A percentile compares a stretch with the other conserved stretches of the same genome.
phyloP scores from a whole-genome alignment of 2,329 filamentous ascomycete species.

The Colletotrichum tanaceti region DNA sequence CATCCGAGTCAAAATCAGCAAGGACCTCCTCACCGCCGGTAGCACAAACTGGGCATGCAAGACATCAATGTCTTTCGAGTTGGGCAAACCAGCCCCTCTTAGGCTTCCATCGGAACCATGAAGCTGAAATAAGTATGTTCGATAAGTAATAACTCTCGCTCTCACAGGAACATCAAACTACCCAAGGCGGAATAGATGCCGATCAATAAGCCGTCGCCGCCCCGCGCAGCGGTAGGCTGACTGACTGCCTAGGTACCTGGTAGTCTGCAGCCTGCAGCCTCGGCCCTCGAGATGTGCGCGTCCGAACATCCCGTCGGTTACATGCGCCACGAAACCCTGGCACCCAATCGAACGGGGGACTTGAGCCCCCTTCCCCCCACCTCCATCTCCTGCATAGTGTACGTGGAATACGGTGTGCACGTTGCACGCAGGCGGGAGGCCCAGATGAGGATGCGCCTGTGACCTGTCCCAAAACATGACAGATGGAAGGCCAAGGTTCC shows the following conservation, averaged over 20 bases:
- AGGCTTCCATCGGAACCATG: neutral
- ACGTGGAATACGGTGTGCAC: neutral
- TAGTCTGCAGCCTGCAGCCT: constrained; percentile 4
- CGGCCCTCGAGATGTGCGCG: neutral
- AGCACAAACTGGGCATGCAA: neutral
- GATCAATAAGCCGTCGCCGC: constrained; percentile 30
- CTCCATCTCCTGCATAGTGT: neutral
- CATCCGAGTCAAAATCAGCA: neutral
- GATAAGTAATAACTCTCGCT: neutral
- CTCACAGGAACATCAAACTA: neutral
- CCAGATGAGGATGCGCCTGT: neutral
- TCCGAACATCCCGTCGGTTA: neutral
- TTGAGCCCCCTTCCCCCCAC: too few species aligned
- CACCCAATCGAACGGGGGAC: neutral
- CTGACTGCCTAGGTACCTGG: too few species aligned
- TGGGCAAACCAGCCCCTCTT: neutral
- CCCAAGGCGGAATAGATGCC: constrained; percentile 26
- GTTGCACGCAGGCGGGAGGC: neutral
- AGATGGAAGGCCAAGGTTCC: neutral
- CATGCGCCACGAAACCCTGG: neutral
- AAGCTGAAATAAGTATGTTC: constrained; percentile 22
- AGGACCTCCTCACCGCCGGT: neutral
- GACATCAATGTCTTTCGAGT: neutral
- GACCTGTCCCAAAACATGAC: neutral
- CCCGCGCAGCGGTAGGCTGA: neutral